Conservation (phyloP, 1,284 basidiomycete genomes). For the Puccinia hordei region DNA sequence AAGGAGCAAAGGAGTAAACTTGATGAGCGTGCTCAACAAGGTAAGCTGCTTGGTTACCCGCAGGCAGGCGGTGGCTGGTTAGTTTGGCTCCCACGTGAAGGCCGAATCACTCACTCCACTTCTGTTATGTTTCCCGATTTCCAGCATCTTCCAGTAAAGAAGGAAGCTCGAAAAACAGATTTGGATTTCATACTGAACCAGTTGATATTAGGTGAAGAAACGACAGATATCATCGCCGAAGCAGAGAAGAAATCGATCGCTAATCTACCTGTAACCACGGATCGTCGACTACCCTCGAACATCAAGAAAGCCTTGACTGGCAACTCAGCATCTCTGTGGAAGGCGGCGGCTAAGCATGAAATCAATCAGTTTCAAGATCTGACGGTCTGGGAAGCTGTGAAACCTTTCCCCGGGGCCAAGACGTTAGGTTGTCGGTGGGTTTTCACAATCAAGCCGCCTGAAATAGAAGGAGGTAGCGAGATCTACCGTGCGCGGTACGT, state of each 20-base stretch:
- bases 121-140: constrained; percentile 4
- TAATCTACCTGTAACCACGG: not conserved
- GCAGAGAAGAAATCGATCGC: not conserved
- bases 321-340: not conserved
- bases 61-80: no score
- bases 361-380: not conserved
- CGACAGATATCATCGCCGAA: not conserved
- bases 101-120: not conserved
- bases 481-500: constrained; percentile 9
- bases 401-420: not conserved
- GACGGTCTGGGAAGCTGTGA: not conserved
- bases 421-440: constrained; percentile 14
- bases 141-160: constrained; percentile 3
- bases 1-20: no score
- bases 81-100: no score
- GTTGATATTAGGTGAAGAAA: not conserved
- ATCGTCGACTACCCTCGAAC: not conserved
- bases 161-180: no score
- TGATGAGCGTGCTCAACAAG: no score
- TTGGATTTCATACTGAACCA: not conserved
- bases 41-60: no score
- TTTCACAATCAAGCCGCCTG: constrained; percentile 19
- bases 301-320: not conserved
- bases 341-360: not conserved
- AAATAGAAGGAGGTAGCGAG: not conserved